phyloP scores from a whole-genome alignment of 2,329 filamentous ascomycete genomes.

The Fusarium nygamai region DNA sequence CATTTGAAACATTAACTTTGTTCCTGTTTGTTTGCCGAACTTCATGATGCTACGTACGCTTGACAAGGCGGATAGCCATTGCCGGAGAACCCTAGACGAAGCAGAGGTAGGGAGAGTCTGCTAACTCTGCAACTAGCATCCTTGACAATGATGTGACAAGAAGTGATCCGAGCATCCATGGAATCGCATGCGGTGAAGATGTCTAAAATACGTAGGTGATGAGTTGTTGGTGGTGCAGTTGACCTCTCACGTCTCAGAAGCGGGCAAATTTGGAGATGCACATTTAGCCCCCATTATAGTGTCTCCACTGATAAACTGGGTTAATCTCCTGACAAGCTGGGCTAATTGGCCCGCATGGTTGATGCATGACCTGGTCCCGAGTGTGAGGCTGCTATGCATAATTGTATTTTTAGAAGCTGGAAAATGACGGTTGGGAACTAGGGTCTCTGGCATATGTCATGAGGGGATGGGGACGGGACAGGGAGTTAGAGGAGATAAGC shows the following conservation, averaged over 20 bases:
- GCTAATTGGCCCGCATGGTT: constrained; percentile 34
- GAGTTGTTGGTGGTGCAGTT: constrained; percentile 23
- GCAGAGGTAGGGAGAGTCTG: neutral
- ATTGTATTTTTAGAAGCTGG: constrained; percentile 39
- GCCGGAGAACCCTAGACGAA: neutral
- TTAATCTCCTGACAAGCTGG: constrained; percentile 4
- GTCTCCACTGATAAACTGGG: constrained; percentile 14
- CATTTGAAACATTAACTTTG: neutral
- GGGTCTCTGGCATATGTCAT: constrained; percentile 19
- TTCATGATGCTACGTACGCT: constrained; percentile 8
- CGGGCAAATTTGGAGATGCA: constrained; percentile 26
- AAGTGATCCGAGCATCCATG: constrained; percentile 8
- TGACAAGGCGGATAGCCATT: neutral
- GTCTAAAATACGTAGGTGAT: constrained; percentile 7
- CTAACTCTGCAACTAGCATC: constrained; percentile 3
- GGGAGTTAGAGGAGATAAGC: neutral
- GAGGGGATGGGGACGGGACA: neutral
- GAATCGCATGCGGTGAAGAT: constrained; percentile 27
- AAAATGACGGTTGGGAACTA: constrained; percentile 8
- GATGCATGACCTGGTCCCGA: constrained; percentile 34
- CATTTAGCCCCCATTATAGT: constrained; percentile 41
- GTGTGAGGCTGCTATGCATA: constrained; percentile 39
- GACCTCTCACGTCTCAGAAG: constrained; percentile 32
- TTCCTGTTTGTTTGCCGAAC: neutral
- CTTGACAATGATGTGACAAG: constrained; percentile 4